Percentiles rank a stretch among this genome's conserved stretches.
Conservation (phyloP, 805 yeast genomes). For the Debaryomyces castellii region DNA sequence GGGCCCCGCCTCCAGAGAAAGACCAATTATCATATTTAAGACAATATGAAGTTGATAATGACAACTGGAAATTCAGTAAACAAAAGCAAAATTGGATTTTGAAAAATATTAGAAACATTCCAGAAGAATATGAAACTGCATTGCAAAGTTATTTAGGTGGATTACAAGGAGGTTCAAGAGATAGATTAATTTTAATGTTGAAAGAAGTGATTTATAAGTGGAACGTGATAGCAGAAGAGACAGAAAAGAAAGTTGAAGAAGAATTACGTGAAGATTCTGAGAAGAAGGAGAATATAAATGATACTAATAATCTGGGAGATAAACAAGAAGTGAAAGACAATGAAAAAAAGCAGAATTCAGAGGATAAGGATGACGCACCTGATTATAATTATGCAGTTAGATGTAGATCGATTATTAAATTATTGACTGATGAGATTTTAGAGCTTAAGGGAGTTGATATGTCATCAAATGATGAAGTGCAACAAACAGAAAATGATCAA, state of each 20-base stretch:
- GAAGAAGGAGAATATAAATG: conserved; percentile 13
- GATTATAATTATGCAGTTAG: conserved; percentile 41
- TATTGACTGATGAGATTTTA: conserved; percentile 35
- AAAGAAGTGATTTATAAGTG: conserved; percentile 49
- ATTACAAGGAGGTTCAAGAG: conserved; percentile 69
- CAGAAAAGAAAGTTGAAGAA: conserved; percentile 39
- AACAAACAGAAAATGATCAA: background rate
- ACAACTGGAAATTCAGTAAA: conserved; percentile 79
- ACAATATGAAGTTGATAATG: conserved; percentile 54
- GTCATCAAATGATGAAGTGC: background rate
- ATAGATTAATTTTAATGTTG: conserved; percentile 52
- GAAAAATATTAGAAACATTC: conserved; percentile 57
- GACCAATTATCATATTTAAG: conserved; percentile 70
- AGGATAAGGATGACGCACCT: conserved; percentile 16
- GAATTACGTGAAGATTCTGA: conserved; percentile 27
- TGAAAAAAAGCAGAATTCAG: no score
- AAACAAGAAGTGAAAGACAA: conserved; percentile 6
- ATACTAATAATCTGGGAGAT: conserved; percentile 2
- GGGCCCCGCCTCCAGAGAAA: conserved; percentile 73
- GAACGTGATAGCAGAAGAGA: conserved; percentile 50
- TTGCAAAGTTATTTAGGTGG: conserved; percentile 55
- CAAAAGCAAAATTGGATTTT: conserved; percentile 86
- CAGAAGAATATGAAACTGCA: conserved; percentile 50
- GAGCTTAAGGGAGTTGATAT: conserved; percentile 28
- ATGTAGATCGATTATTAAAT: conserved; percentile 35